These are phyloP conservation scores for Plectosphaerella cucumerina DNA, from an alignment of 2,329 filamentous ascomycete species.

Conservation along the genomic window DNA sequence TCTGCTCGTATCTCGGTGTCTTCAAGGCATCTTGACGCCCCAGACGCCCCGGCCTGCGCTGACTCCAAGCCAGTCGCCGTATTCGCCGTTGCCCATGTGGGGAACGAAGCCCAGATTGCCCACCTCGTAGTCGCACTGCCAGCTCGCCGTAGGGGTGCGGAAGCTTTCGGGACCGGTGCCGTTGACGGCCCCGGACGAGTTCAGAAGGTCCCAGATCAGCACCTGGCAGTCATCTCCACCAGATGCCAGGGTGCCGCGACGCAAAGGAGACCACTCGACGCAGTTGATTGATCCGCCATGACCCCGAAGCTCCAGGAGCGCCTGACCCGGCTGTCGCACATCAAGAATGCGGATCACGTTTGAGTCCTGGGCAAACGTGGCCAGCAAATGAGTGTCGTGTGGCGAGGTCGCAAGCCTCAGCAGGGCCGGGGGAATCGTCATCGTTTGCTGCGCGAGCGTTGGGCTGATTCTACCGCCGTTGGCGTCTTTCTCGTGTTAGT, in stretches of 20 bases:
- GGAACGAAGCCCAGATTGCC: conserved; percentile 84
- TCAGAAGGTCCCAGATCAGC: conserved; percentile 89
- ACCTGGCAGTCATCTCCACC: conserved; percentile 91
- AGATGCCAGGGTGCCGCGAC: conserved; percentile 83
- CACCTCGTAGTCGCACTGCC: conserved; percentile 85
- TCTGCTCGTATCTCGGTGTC: neutral
- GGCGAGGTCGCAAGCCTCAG: conserved; percentile 84
- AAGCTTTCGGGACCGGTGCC: conserved; percentile 51
- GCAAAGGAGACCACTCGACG: conserved; percentile 89
- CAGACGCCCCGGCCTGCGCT: conserved; percentile 77
- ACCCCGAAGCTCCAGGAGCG: conserved; percentile 86
- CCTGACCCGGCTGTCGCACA: conserved; percentile 92
- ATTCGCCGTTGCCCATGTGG: conserved; percentile 61
- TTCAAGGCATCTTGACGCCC: conserved; percentile 52
- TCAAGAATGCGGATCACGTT: conserved; percentile 92
- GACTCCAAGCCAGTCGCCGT: conserved; percentile 80
- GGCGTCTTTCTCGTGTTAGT: conserved; percentile 33
- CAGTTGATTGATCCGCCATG: conserved; percentile 84
- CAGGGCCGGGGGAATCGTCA: conserved; percentile 72
- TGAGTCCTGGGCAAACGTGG: conserved; percentile 95
- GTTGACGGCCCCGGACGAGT: conserved; percentile 45
- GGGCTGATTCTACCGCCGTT: conserved; percentile 66
- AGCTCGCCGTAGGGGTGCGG: conserved; percentile 68
- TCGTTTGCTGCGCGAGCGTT: conserved; percentile 71
- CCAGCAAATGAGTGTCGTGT: conserved; percentile 90